Evolutionary conservation across 2,329 filamentous ascomycete genomes (phyloP).

Genomic region (Penicillium janthinellum): DNA sequence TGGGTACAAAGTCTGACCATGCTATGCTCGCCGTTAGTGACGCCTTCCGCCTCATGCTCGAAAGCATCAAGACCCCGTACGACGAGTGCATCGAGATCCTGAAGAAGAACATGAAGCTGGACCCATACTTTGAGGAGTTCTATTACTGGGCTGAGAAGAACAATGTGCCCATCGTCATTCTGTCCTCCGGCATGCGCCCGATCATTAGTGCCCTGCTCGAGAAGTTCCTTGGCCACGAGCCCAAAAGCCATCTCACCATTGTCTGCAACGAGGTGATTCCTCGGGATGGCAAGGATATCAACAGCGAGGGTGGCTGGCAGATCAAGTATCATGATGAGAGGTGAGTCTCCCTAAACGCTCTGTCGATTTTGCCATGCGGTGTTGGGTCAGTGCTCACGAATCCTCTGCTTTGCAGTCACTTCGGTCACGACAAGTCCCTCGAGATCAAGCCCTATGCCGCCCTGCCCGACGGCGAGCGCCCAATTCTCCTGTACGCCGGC

Average conservation of each 20-base stretch:
- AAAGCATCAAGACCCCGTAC: constrained; percentile 79
- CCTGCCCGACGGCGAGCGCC: constrained; percentile 67
- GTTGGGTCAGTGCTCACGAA: neutral
- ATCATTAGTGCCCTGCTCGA: constrained; percentile 83
- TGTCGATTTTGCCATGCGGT: neutral
- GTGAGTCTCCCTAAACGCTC: constrained; percentile 43
- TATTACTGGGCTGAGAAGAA: constrained; percentile 77
- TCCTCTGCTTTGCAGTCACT: constrained; percentile 56
- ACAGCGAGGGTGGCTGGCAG: constrained; percentile 81
- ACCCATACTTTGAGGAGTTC: constrained; percentile 86
- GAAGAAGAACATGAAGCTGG: constrained; percentile 79
- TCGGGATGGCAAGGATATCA: constrained; percentile 70
- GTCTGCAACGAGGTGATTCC: constrained; percentile 79
- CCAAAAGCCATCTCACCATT: constrained; percentile 73
- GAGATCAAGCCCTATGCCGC: constrained; percentile 81
- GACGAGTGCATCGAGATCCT: constrained; percentile 78
- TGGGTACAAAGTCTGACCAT: neutral
- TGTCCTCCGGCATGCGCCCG: constrained; percentile 90
- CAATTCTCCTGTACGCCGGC: constrained; percentile 89
- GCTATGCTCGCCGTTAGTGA: constrained; percentile 52
- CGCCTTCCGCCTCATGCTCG: constrained; percentile 88
- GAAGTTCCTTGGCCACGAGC: constrained; percentile 77
- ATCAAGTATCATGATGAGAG: constrained; percentile 88
- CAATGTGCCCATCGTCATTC: constrained; percentile 88
- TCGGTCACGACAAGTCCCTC: constrained; percentile 96